phyloP scores from a whole-genome alignment of 805 yeast species.

The Kuraishia hungarica region DNA sequence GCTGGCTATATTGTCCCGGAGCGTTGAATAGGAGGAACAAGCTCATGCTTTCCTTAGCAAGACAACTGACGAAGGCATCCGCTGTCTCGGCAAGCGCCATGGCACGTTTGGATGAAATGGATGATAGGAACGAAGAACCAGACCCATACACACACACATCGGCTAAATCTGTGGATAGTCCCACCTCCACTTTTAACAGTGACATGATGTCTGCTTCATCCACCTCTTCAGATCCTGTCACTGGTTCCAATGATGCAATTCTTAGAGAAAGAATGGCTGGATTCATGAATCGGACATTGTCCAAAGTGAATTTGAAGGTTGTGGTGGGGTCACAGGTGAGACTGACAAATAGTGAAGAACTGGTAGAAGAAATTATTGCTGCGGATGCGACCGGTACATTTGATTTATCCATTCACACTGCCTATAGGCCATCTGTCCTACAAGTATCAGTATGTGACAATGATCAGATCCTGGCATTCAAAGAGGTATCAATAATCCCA shows the following conservation, averaged over 20 bases:
- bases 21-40: conserved; percentile 62
- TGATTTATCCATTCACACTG: conserved; percentile 38
- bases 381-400: conserved; percentile 70
- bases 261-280: conserved; percentile 60
- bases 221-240: not conserved
- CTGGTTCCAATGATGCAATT: conserved; percentile 28
- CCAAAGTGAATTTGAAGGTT: conserved; percentile 45
- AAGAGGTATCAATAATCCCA: conserved; percentile 32
- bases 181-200: conserved; percentile 6
- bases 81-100: conserved; percentile 19
- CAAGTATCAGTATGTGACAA: conserved; percentile 41
- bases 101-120: conserved; percentile 28
- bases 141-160: conserved; percentile 7
- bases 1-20: conserved; percentile 67
- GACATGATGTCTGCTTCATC: conserved; percentile 6
- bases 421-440: conserved; percentile 52
- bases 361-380: conserved; percentile 21
- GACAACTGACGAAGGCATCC: conserved; percentile 46
- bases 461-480: conserved; percentile 36
- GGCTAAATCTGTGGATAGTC: not conserved
- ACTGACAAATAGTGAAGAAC: conserved; percentile 17
- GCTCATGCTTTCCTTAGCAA: conserved; percentile 58
- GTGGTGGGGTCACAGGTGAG: conserved; percentile 44
- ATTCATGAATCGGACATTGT: conserved; percentile 60
- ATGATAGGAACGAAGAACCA: conserved; percentile 21